Evolutionary conservation across 768 basidiomycete genomes (phyloP), one percentile per base, ranked within the genome.

Genomic region (Naganishia vishniacii): DNA sequence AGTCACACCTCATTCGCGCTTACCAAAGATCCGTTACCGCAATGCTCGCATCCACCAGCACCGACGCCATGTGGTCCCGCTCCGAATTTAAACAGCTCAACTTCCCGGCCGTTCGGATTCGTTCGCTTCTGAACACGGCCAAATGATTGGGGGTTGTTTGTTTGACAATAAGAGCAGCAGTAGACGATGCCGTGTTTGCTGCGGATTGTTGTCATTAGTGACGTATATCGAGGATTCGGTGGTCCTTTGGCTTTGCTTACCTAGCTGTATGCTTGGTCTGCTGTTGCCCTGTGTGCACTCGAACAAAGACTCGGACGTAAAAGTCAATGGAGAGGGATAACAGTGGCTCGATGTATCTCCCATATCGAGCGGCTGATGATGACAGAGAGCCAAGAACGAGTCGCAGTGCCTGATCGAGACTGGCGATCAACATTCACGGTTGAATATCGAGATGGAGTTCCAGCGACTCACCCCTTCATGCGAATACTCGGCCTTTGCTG

Each of bases 301-400:
- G 84, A 16, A 97, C 84, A 71, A 97, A 99, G 20, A 98, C 72
- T 3, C 95, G 87, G 26, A 95, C 86, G 75, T 99, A 99, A 76
- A 98, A 99, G 71, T 99, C 95, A 72, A 99, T 94, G 16, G 91
- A 94, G 32, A 99, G 80, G 0, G 88, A 92, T 3, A 95, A 78
- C 7, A 95, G 79, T 11, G 95, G 95, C 47, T 74, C 73, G 66
- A 99, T 90, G 72, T 86, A 88, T 42, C 91, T 85, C 4, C 95
- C 94, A 72, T 98, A 98, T 71, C 92, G 83, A 25, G 88, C 84
- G 1, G 95, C 95, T 2, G 91, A 86, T 0, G 86, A 87, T 0
- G 92, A 87, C 47, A 97, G 78, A 0, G 88, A 81, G 74, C 93
- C 84, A 6, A 99, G 82, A n/a, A 98, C 86, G 1, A 99, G 82